These are phyloP conservation scores for Yamadazyma diddensiae DNA, from an alignment of 1,139 yeast genomes.

Conservation along the genomic window DNA sequence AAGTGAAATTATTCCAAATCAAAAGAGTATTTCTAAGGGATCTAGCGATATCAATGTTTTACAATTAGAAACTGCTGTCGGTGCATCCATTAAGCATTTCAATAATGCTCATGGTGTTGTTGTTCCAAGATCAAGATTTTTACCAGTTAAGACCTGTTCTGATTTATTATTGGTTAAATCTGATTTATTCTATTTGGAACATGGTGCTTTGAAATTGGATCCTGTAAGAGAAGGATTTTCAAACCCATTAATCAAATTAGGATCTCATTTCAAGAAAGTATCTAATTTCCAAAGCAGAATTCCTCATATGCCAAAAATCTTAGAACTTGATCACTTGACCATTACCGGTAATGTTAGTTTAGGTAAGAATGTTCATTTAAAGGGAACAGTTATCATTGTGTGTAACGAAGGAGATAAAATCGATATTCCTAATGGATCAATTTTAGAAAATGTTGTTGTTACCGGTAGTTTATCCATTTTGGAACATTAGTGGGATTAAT, in stretches of 20 bases:
- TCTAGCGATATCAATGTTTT: slow-evolving; percentile 77
- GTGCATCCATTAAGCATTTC: slow-evolving; percentile 98
- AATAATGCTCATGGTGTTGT: slow-evolving; percentile 96
- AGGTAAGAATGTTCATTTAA: slow-evolving; percentile 87
- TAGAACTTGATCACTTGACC: slow-evolving; percentile 95
- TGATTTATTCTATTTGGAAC: slow-evolving; percentile 88
- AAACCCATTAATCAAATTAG: slow-evolving; percentile 93
- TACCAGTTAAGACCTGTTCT: slow-evolving; percentile 97
- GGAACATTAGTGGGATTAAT: slow-evolving; percentile 59
- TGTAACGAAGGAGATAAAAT: slow-evolving; percentile 96
- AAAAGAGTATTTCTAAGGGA: slow-evolving; percentile 77
- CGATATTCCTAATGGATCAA: slow-evolving; percentile 94
- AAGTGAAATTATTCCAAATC: slow-evolving; percentile 94
- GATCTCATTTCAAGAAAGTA: slow-evolving; percentile 95
- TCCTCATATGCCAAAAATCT: slow-evolving; percentile 92
- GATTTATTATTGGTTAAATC: slow-evolving; percentile 93
- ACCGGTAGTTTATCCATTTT: slow-evolving; percentile 95
- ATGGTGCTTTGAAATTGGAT: slow-evolving; percentile 85
- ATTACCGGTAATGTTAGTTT: slow-evolving; percentile 93
- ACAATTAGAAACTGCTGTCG: slow-evolving; percentile 97
- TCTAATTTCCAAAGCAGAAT: slow-evolving; percentile 86
- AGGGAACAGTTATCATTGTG: slow-evolving; percentile 96
- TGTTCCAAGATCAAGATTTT: slow-evolving; percentile 95
- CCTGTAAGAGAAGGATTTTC: slow-evolving; percentile 82
- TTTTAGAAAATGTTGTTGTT: slow-evolving; percentile 92